Conservation (phyloP, 2,329 filamentous ascomycete genomes). For the Pseudohalonectria lignicola region DNA sequence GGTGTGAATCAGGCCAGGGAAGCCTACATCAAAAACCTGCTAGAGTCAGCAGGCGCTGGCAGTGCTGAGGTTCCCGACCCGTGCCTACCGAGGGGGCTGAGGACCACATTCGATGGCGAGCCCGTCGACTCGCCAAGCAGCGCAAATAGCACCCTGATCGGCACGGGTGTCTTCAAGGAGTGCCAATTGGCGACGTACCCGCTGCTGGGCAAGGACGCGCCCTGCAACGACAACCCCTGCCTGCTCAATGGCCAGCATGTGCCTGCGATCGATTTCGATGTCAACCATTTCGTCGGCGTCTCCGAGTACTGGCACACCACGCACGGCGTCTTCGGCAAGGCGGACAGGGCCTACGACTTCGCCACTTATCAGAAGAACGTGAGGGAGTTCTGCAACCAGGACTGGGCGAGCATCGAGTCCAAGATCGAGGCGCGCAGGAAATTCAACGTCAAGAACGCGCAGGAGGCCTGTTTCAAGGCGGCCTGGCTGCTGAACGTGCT, state of each 20-base stretch:
- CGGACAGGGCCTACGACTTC: slow-evolving; percentile 81
- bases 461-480: slow-evolving; percentile 93
- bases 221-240: slow-evolving; percentile 75
- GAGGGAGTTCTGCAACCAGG: slow-evolving; percentile 69
- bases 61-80: slow-evolving; percentile 73
- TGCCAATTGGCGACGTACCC: slow-evolving; percentile 77
- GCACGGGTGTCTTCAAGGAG: slow-evolving; percentile 79
- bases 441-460: slow-evolving; percentile 66
- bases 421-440: slow-evolving; percentile 58
- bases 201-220: slow-evolving; percentile 77
- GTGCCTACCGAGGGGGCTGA: slow-evolving; percentile 72
- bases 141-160: slow-evolving; percentile 49
- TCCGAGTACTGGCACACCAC: slow-evolving; percentile 99
- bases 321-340: slow-evolving; percentile 77
- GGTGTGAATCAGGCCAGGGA: slow-evolving; percentile 89
- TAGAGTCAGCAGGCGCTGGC: slow-evolving; percentile 38
- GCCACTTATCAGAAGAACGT: slow-evolving; percentile 81
- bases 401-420: slow-evolving; percentile 67
- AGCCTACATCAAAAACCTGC: slow-evolving; percentile 70
- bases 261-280: slow-evolving; percentile 89
- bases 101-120: slow-evolving; percentile 62
- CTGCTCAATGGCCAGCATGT: slow-evolving; percentile 85
- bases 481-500: slow-evolving; percentile 96
- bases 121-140: slow-evolving; percentile 16
- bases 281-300: slow-evolving; percentile 96